Conservation (phyloP, 345 rosid species). For the Adansonia digitata region DNA sequence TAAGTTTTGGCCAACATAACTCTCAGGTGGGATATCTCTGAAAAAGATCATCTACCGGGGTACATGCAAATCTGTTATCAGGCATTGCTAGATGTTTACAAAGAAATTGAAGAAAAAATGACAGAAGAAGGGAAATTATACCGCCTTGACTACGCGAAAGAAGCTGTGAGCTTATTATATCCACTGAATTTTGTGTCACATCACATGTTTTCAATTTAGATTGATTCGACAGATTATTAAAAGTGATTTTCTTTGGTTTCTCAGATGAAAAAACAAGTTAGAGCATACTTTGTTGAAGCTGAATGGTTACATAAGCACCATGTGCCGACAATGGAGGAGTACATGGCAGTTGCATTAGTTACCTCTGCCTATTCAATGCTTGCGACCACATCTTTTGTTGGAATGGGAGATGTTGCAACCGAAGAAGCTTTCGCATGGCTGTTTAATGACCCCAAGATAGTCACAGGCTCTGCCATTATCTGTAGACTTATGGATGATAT, state of each 20-base stretch:
- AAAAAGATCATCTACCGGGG: constrained; percentile 14
- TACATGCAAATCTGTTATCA: constrained; percentile 28
- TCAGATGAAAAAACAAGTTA: constrained; percentile 25
- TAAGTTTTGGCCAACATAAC: neutral
- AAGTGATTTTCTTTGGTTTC: too few relatives aligned
- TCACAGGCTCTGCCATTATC: constrained; percentile 3
- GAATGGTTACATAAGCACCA: constrained; percentile 17
- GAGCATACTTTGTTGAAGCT: constrained; percentile 21
- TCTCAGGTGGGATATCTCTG: constrained; percentile 21
- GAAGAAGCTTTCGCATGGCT: too few relatives aligned
- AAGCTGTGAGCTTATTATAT: constrained; percentile 26
- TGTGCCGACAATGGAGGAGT: constrained; percentile 27
- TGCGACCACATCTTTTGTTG: too few relatives aligned
- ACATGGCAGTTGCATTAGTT: constrained; percentile 18
- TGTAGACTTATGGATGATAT: too few relatives aligned
- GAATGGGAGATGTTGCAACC: too few relatives aligned
- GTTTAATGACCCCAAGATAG: constrained; percentile 13
- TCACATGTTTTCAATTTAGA: neutral
- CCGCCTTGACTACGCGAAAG: constrained; percentile 20
- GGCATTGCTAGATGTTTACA: too few relatives aligned
- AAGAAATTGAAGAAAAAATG: constrained; percentile 21
- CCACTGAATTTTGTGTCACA: too few relatives aligned
- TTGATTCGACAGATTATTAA: too few relatives aligned
- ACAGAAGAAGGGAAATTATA: constrained; percentile 14
- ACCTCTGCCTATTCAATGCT: constrained; percentile 8